Conservation (phyloP, 495 filamentous ascomycete genomes). For the Penicillium psychrofluorescens region DNA sequence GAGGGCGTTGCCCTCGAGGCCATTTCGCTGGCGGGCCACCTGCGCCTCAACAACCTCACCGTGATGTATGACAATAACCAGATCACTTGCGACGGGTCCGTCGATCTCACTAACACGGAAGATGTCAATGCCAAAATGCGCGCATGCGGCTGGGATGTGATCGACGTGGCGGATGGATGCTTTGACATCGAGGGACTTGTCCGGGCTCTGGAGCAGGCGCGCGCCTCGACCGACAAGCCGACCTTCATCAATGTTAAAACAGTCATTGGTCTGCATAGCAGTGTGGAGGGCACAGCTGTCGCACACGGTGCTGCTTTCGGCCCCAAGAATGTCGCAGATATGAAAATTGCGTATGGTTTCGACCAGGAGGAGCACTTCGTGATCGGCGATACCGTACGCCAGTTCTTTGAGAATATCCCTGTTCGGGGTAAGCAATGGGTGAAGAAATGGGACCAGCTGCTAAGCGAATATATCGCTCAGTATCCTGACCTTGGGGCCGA, state of each 20-base stretch:
- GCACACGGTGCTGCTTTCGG: slow-evolving; percentile 49
- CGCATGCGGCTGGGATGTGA: slow-evolving; percentile 50
- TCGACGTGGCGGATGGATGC: slow-evolving; percentile 47
- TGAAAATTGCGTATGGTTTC: slow-evolving; percentile 42
- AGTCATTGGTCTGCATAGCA: slow-evolving; percentile 47
- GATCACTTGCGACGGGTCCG: slow-evolving; percentile 48
- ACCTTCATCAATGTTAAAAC: slow-evolving; percentile 55
- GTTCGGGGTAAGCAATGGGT: slow-evolving; percentile 32
- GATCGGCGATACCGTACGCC: slow-evolving; percentile 35
- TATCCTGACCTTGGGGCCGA: slow-evolving; percentile 41
- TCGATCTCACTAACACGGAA: slow-evolving; percentile 49
- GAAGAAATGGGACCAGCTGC: slow-evolving; percentile 37
- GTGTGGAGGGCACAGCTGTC: slow-evolving; percentile 38
- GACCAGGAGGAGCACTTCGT: slow-evolving; percentile 38
- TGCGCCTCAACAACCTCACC: slow-evolving; percentile 46
- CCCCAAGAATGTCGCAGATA: slow-evolving; percentile 33
- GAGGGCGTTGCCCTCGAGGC: slow-evolving; percentile 55
- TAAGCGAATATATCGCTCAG: slow-evolving; percentile 29
- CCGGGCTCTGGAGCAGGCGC: slow-evolving; percentile 36
- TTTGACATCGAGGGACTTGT: slow-evolving; percentile 47
- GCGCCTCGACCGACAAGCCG: slow-evolving; percentile 38
- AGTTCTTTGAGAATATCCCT: slow-evolving; percentile 42
- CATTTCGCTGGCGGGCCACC: slow-evolving; percentile 48
- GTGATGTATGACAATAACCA: slow-evolving; percentile 57
- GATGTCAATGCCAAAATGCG: slow-evolving; percentile 54